Conservation (phyloP, 306 rosid species). For the Prunus mira region DNA sequence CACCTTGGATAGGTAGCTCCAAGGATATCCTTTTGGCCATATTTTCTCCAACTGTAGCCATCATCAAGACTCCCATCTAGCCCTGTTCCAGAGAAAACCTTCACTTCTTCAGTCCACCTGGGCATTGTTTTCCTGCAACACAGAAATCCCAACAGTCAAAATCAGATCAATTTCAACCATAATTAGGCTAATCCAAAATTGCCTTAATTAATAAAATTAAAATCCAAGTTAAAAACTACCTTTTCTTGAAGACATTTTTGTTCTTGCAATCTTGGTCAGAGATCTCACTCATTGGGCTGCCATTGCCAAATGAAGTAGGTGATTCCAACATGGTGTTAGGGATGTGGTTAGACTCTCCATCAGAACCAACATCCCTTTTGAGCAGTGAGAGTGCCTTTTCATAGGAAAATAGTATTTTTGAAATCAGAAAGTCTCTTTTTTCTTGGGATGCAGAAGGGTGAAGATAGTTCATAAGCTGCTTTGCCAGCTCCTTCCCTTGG, state of each 20-base stretch:
- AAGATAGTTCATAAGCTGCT: slow-evolving; percentile 44
- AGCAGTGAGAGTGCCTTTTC: slow-evolving; percentile 51
- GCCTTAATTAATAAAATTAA: neutral
- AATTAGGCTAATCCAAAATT: neutral
- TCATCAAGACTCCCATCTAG: slow-evolving; percentile 50
- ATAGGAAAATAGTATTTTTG: slow-evolving; percentile 49
- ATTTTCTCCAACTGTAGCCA: slow-evolving; percentile 89
- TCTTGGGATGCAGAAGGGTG: slow-evolving; percentile 39
- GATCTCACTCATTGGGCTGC: slow-evolving; percentile 43
- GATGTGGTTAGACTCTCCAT: slow-evolving; percentile 22
- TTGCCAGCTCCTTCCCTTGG: slow-evolving; percentile 60
- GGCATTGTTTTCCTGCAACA: slow-evolving; percentile 52
- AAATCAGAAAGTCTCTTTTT: slow-evolving; percentile 36
- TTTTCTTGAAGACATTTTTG: slow-evolving; percentile 56
- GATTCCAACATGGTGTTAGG: slow-evolving; percentile 22
- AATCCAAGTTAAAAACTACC: slow-evolving; percentile 26
- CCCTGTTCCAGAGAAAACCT: slow-evolving; percentile 40
- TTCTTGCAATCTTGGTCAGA: slow-evolving; percentile 38
- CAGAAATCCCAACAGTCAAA: slow-evolving; percentile 17
- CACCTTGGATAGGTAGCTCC: slow-evolving; percentile 82
- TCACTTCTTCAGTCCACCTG: slow-evolving; percentile 56
- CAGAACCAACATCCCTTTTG: slow-evolving; percentile 15
- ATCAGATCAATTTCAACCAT: neutral
- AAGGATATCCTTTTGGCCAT: slow-evolving; percentile 87
- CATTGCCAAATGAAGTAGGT: slow-evolving; percentile 33